Percentiles rank a stretch among this genome's conserved stretches.
Conservation (phyloP, 2,329 filamentous ascomycete genomes). For the Exophiala bonariae region DNA sequence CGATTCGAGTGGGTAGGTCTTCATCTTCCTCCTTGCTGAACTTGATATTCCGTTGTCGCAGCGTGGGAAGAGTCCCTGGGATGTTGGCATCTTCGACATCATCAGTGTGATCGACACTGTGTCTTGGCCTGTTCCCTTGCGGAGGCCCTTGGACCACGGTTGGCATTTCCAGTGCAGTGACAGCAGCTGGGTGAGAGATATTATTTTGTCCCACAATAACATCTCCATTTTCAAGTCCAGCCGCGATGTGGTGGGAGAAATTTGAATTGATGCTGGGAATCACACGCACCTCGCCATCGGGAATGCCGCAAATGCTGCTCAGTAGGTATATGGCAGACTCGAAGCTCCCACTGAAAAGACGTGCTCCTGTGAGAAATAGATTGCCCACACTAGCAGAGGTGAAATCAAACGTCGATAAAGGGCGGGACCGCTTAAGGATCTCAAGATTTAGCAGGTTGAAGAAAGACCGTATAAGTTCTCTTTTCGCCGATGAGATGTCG, state of each 20-base stretch:
- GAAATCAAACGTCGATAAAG: constrained; percentile 73
- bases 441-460: constrained; percentile 76
- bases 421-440: constrained; percentile 73
- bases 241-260: constrained; percentile 92
- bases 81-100: constrained; percentile 45
- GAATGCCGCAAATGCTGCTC: constrained; percentile 81
- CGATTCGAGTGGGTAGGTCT: constrained; percentile 75
- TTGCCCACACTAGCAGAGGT: constrained; percentile 75
- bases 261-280: constrained; percentile 92
- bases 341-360: constrained; percentile 88
- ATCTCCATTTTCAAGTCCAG: constrained; percentile 72
- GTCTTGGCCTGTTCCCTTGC: constrained; percentile 30
- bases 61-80: constrained; percentile 69
- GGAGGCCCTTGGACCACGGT: constrained; percentile 33
- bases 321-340: constrained; percentile 91
- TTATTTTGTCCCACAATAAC: constrained; percentile 89
- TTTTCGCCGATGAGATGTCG: constrained; percentile 67
- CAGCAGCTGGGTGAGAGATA: constrained; percentile 74
- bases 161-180: constrained; percentile 26
- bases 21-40: constrained; percentile 86
- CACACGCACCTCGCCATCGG: constrained; percentile 68
- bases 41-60: constrained; percentile 77
- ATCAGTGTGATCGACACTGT: constrained; percentile 32
- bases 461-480: constrained; percentile 74
- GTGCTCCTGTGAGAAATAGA: constrained; percentile 77